These are phyloP conservation scores for Aspergillus sp. DNA, from an alignment of 2,329 filamentous ascomycete genomes.

Conservation along the genomic window DNA sequence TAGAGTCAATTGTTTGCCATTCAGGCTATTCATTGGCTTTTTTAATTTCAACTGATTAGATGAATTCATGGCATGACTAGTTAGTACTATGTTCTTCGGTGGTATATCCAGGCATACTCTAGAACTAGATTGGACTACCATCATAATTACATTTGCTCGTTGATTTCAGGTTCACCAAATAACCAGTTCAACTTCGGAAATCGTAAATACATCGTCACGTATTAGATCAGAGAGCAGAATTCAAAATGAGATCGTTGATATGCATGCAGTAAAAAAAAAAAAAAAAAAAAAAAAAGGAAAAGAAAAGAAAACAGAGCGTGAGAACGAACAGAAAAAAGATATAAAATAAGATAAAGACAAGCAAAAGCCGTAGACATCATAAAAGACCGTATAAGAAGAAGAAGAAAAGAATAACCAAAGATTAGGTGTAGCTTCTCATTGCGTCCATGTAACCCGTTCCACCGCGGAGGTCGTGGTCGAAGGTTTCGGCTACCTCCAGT, in stretches of 20 bases:
- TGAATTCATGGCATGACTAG: too few relatives aligned
- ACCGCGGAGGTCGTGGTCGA: slow-evolving; percentile 78
- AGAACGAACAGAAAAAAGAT: neutral
- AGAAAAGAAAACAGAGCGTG: neutral
- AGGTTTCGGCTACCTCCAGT: slow-evolving; percentile 76
- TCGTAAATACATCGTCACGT: too few relatives aligned
- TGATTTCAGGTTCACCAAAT: too few relatives aligned
- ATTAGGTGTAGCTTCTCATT: slow-evolving; percentile 67
- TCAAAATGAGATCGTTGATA: too few relatives aligned
- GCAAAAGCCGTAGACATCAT: neutral
- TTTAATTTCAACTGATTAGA: neutral
- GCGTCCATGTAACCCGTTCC: slow-evolving; percentile 76
- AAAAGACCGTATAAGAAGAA: neutral
- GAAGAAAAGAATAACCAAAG: neutral
- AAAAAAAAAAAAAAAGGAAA: neutral
- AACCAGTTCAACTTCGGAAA: too few relatives aligned
- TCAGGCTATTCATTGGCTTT: neutral
- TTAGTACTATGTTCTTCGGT: too few relatives aligned
- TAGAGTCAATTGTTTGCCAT: too few relatives aligned
- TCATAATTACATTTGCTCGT: too few relatives aligned
- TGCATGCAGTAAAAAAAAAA: too few relatives aligned
- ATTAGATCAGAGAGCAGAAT: too few relatives aligned
- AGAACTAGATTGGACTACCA: too few relatives aligned
- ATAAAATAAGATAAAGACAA: slow-evolving; percentile 1
- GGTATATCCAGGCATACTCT: too few relatives aligned